Base-by-base conservation (phyloP, 2,329 filamentous ascomycete genomes). In the Fusarium abutilonis region DNA sequence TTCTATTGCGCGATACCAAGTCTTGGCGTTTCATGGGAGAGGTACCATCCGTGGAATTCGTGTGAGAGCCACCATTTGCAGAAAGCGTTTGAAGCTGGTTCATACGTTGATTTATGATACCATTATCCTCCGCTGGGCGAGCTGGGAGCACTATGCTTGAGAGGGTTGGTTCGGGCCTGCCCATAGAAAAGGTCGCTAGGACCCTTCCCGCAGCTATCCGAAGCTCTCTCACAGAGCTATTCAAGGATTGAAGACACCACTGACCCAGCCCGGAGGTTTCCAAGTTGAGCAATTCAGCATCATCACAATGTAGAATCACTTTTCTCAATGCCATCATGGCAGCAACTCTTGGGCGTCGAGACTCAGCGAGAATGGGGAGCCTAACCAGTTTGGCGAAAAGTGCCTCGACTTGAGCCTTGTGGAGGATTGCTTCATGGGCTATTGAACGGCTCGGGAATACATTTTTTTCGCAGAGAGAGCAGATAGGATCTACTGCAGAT, bases 141-240 rank as follows among this genome's bases (percentile, higher is more conserved):
- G 59, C 39, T 23, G 54, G 55, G 32, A 61, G 29, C 19, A 48
- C 23, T 26, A 66, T 46, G 7, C 45, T 66, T 19, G 55, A 34
- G 9, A 57, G 40, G 17, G 15, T 19, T n/a, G 54, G 34, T 2
- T 63, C 63, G 4, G 67, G 55, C 31, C 61, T 71, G 9, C 61
- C 64, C 1, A 71, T 79, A 32, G 93, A 76, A 73, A 95, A 96
- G 0, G 82, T 79, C 43, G 87, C 81, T 23, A 94, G 73, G 0
- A 88, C 86, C 57, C 86, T 83, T 32, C 89, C 90, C 55, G 93
- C 90, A 34, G 89, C 89, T 67, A 97, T 85, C 29, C 94, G 88
- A 26, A 98, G 79, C 73, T 98, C 95, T 71, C 94, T 86, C 17
- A 92, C 76, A 2, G 93, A 96, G 74, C 93, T 96, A 63, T 89